phyloP scores from a whole-genome alignment of 257 asterid genomes.

The Solanum etuberosum region DNA sequence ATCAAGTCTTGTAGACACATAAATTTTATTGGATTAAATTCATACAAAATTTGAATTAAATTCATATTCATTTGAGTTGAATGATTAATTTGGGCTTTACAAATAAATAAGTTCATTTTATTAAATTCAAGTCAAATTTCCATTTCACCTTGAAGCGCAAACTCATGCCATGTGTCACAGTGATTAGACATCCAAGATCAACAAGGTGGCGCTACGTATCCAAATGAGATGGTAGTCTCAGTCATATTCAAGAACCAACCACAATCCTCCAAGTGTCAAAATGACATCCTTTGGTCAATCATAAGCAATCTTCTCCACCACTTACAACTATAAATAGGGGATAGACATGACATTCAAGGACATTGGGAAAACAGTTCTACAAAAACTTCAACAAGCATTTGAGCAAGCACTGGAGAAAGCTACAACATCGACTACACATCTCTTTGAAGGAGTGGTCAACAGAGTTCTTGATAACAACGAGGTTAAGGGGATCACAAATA shows the following conservation, averaged over 20 bases:
- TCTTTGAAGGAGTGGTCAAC: neutral
- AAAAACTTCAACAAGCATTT: neutral
- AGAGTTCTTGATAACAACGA: neutral
- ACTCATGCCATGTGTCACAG: neutral
- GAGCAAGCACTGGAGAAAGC: neutral
- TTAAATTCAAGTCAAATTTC: neutral
- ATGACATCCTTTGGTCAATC: no score
- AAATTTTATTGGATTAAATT: neutral
- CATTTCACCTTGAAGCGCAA: neutral
- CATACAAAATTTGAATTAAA: no score
- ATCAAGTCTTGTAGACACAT: neutral
- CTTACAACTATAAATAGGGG: neutral
- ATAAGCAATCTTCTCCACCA: neutral
- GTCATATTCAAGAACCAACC: neutral
- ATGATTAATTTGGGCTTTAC: neutral
- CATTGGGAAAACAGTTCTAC: no score
- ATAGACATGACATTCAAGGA: neutral
- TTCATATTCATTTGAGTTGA: neutral
- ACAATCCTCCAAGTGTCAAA: neutral
- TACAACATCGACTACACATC: neutral
- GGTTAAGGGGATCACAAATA: neutral
- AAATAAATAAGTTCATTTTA: no score
- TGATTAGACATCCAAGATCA: neutral
- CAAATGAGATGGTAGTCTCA: no score
- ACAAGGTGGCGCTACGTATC: no score